Conservation (phyloP, 371 early-diverging fungal genomes). For the Lichtheimia corymbifera region DNA sequence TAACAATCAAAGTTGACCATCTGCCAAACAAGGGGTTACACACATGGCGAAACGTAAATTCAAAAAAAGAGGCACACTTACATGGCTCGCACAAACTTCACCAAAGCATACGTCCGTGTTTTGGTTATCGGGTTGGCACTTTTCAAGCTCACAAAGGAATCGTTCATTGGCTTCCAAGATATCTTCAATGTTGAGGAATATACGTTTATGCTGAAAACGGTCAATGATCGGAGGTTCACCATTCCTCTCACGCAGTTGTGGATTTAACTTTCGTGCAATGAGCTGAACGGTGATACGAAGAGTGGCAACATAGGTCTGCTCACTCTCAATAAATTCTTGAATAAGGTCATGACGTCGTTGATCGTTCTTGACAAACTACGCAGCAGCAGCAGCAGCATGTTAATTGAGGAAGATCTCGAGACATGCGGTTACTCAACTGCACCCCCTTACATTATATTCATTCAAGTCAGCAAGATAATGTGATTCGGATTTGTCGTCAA, state of each 20-base stretch:
- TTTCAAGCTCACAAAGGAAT: slow-evolving; percentile 31
- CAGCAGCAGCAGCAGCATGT: too few relatives aligned
- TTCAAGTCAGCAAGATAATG: slow-evolving; percentile 7
- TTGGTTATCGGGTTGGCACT: slow-evolving; percentile 3
- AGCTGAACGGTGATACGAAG: slow-evolving; percentile 30
- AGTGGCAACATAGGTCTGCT: slow-evolving; percentile 41
- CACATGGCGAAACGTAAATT: slow-evolving; percentile 10
- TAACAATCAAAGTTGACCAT: slow-evolving; percentile 47
- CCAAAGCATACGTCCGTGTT: slow-evolving; percentile 31
- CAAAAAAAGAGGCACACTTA: slow-evolving; percentile 17
- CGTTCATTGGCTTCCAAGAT: slow-evolving; percentile 29
- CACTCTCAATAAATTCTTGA: slow-evolving; percentile 43
- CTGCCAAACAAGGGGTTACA: slow-evolving; percentile 17
- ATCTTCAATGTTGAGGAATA: slow-evolving; percentile 48
- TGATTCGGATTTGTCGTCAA: slow-evolving; percentile 1
- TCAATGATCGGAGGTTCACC: slow-evolving; percentile 35
- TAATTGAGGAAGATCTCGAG: neutral
- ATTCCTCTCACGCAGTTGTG: slow-evolving; percentile 12
- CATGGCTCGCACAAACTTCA: slow-evolving; percentile 40
- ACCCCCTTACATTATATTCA: neutral
- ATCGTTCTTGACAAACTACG: slow-evolving; percentile 23
- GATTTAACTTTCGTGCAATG: slow-evolving; percentile 22
- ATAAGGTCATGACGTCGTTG: slow-evolving; percentile 33
- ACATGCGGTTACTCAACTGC: neutral
- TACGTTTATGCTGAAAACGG: slow-evolving; percentile 37